phyloP scores from a whole-genome alignment of 2,329 filamentous ascomycete genomes.

The Zymoseptoria crescenta region DNA sequence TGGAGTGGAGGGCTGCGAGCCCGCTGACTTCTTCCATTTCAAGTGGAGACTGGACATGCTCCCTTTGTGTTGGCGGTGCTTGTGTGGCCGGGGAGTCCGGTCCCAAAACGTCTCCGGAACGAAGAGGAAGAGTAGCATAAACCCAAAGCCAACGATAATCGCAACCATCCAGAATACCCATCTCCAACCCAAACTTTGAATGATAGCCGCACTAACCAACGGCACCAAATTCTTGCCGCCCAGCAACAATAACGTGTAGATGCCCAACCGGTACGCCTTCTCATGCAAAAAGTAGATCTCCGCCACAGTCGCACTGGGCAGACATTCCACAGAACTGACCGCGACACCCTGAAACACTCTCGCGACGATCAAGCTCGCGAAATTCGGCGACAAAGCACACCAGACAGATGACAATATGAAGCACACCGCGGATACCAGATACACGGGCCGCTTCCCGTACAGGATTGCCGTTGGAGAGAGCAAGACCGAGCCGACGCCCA shows the following conservation, averaged over 20 bases:
- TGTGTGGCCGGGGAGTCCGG: slow-evolving; percentile 56
- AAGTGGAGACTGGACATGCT: slow-evolving; percentile 18
- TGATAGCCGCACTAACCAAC: slow-evolving; percentile 76
- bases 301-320: slow-evolving; percentile 87
- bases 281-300: slow-evolving; percentile 97
- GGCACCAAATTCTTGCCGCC: slow-evolving; percentile 81
- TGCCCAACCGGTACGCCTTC: slow-evolving; percentile 82
- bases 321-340: slow-evolving; percentile 82
- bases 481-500: slow-evolving; percentile 76
- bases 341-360: slow-evolving; percentile 82
- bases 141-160: slow-evolving; percentile 65
- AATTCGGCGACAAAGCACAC: slow-evolving; percentile 79
- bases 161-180: slow-evolving; percentile 59
- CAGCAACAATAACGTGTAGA: slow-evolving; percentile 82
- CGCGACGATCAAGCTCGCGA: slow-evolving; percentile 69
- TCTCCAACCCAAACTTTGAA: slow-evolving; percentile 69
- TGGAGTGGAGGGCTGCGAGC: slow-evolving; percentile 8
- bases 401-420: slow-evolving; percentile 72
- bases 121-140: slow-evolving; percentile 72
- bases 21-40: slow-evolving; percentile 6
- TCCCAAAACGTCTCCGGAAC: slow-evolving; percentile 97
- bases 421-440: slow-evolving; percentile 67
- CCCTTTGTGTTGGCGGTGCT: slow-evolving; percentile 12
- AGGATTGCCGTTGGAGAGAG: slow-evolving; percentile 86
- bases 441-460: slow-evolving; percentile 84